Conservation (phyloP, 2,329 filamentous ascomycete genomes). For the Aspergillus japonicus region DNA sequence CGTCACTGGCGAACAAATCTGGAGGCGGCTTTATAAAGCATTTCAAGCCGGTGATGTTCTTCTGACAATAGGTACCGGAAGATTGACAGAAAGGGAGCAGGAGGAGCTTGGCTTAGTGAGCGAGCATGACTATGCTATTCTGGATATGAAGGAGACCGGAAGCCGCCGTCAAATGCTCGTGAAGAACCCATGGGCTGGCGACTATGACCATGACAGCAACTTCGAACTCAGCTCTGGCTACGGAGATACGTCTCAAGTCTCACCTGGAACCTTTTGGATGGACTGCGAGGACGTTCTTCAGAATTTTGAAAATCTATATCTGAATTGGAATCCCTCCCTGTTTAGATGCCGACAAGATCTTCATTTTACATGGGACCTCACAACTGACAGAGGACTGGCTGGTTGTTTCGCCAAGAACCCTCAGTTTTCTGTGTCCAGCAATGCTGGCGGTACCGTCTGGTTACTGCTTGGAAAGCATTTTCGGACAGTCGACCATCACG, state of each 20-base stretch:
- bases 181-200: slow-evolving; percentile 89
- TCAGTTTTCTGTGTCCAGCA: slow-evolving; percentile 57
- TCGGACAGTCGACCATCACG: slow-evolving; percentile 53
- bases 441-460: slow-evolving; percentile 68
- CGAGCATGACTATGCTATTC: slow-evolving; percentile 90
- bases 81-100: slow-evolving; percentile 74
- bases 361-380: slow-evolving; percentile 81
- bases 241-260: slow-evolving; percentile 18
- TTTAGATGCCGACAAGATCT: slow-evolving; percentile 82
- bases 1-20: slow-evolving; percentile 70
- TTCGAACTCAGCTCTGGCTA: slow-evolving; percentile 15
- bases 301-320: slow-evolving; percentile 91
- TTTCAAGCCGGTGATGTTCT: slow-evolving; percentile 79
- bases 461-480: slow-evolving; percentile 85
- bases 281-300: slow-evolving; percentile 81
- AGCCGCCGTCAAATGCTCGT: slow-evolving; percentile 70
- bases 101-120: slow-evolving; percentile 76
- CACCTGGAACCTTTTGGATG: slow-evolving; percentile 90
- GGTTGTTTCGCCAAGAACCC: slow-evolving; percentile 71
- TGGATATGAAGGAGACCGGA: slow-evolving; percentile 68
- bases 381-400: slow-evolving; percentile 55
- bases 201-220: slow-evolving; percentile 53
- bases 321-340: slow-evolving; percentile 92
- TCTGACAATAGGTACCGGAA: slow-evolving; percentile 85
- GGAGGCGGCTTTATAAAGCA: slow-evolving; percentile 71